phyloP scores from a whole-genome alignment of 2,329 filamentous ascomycete genomes.

The Epichloe sibirici region DNA sequence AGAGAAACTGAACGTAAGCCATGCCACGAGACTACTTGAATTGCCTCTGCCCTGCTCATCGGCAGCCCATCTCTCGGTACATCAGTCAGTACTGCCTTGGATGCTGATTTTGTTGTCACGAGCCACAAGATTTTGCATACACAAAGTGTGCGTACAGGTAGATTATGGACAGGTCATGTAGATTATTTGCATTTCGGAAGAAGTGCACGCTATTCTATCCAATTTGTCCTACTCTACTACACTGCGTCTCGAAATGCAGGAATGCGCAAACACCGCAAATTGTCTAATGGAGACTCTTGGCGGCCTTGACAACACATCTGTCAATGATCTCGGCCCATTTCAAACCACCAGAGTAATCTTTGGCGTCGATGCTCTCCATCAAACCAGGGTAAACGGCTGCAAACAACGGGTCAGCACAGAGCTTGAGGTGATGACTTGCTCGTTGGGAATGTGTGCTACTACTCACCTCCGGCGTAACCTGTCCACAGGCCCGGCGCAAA shows the following conservation, averaged over 20 bases:
- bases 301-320: conserved; percentile 34
- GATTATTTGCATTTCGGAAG: neutral
- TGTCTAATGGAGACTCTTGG: conserved; percentile 20
- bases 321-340: conserved; percentile 50
- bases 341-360: conserved; percentile 44
- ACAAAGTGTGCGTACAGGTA: no score
- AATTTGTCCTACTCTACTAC: neutral
- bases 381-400: conserved; percentile 50
- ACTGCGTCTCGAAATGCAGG: neutral
- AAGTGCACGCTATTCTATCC: neutral
- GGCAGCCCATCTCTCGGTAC: no score
- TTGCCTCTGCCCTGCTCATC: no score
- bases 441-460: conserved; percentile 5
- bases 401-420: conserved; percentile 2
- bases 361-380: conserved; percentile 47
- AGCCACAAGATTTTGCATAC: no score
- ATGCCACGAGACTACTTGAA: no score
- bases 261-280: neutral
- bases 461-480: conserved; percentile 66
- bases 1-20: no score
- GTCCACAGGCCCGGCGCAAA: conserved; percentile 90
- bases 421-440: neutral
- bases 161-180: no score
- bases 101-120: no score
- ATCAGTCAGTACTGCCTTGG: no score